Evolutionary conservation across 106 monocot genomes (phyloP).

Genomic region (Dioscorea zingiberensis): DNA sequence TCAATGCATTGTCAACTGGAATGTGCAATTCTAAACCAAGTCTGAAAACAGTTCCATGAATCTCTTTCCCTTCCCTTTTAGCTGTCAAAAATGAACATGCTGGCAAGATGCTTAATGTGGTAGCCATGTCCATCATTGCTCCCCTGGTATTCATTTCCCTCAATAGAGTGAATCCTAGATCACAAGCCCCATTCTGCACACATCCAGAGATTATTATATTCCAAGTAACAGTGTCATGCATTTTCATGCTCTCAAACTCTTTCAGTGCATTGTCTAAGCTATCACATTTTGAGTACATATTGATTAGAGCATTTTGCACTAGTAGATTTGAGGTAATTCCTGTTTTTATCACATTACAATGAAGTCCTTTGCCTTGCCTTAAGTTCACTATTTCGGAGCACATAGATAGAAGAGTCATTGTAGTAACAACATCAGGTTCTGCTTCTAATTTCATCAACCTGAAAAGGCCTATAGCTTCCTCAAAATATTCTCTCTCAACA

Average conservation of each 20-base stretch:
- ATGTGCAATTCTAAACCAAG: neutral
- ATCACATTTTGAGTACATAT: constrained; percentile 36
- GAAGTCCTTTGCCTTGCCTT: constrained; percentile 15
- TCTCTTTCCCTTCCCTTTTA: constrained; percentile 10
- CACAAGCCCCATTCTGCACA: constrained; percentile 11
- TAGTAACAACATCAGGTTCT: constrained; percentile 18
- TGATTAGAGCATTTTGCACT: constrained; percentile 25
- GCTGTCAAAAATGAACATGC: constrained; percentile 14
- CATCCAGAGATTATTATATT: constrained; percentile 22
- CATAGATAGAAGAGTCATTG: constrained; percentile 10
- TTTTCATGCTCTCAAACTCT: constrained; percentile 21
- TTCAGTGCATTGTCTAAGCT: constrained; percentile 11
- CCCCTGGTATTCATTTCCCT: constrained; percentile 5
- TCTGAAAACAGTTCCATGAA: constrained; percentile 3
- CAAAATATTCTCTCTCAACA: constrained; percentile 1
- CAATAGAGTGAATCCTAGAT: constrained; percentile 18
- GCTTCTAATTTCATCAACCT: constrained; percentile 11
- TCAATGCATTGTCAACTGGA: constrained; percentile 14
- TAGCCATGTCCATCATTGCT: neutral
- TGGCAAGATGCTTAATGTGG: constrained; percentile 5
- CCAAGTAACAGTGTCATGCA: constrained; percentile 14
- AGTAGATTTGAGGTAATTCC: constrained; percentile 3
- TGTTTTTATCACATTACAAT: constrained; percentile 18
- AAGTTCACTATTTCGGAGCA: constrained; percentile 17
- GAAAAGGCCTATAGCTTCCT: constrained; percentile 5